Evolutionary conservation across 768 basidiomycete species (phyloP).

Genomic region (Pleurotus pulmonarius): DNA sequence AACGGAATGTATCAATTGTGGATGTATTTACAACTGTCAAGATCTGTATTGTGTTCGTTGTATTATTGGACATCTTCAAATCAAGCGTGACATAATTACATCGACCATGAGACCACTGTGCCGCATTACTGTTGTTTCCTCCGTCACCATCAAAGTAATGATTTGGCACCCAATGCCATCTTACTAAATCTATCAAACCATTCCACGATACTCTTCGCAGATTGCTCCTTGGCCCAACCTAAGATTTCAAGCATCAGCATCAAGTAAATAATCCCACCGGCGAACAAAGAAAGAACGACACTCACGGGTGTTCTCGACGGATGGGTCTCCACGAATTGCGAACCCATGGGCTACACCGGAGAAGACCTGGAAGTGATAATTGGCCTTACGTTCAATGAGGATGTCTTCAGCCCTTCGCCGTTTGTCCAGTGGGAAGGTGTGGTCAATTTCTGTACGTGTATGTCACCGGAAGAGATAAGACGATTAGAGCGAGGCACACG

Average conservation of each 20-base stretch:
- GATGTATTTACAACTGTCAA: no score
- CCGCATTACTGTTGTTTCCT: no score
- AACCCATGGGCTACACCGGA: slow-evolving; percentile 48
- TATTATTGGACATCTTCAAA: no score
- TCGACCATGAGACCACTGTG: no score
- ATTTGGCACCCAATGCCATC: background rate
- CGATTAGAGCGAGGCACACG: background rate
- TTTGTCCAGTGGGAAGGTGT: slow-evolving; percentile 46
- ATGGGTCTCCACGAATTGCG: slow-evolving; percentile 41
- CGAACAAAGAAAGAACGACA: background rate
- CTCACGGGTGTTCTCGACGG: slow-evolving; percentile 35
- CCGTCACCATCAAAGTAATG: no score
- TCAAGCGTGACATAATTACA: no score
- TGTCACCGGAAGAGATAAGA: background rate
- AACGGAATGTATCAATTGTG: no score
- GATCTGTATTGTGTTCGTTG: no score
- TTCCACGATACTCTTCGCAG: slow-evolving; percentile 41
- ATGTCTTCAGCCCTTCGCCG: slow-evolving; percentile 57
- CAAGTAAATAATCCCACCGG: background rate
- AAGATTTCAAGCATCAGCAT: background rate
- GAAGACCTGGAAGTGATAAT: slow-evolving; percentile 58
- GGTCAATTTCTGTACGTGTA: slow-evolving; percentile 41
- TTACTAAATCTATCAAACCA: slow-evolving; percentile 49
- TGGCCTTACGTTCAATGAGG: slow-evolving; percentile 43
- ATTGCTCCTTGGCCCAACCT: slow-evolving; percentile 64